Evolutionary conservation across 2,329 filamentous ascomycete species (phyloP), one percentile per base, ranked within the genome.

Genomic region (Ascochyta rabiei): DNA sequence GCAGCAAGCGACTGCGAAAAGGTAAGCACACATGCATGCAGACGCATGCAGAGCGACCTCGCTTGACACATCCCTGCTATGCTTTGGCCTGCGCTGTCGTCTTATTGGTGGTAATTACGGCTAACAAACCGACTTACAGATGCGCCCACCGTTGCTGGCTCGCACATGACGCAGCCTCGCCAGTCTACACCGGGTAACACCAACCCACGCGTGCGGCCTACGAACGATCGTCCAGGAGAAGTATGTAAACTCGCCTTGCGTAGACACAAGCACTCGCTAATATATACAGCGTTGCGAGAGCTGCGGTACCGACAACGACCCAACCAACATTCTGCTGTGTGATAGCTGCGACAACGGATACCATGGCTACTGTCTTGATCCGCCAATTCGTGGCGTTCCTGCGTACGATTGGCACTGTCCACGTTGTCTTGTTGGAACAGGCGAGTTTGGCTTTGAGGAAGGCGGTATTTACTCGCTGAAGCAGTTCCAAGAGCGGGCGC

Each of bases 381-480:
- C 93, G 30, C 91, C 90, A 2, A 79, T 96, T 38, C 89, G 88
- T 64, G 80, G 83, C 8, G 86, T 89, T 60, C 91, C 92, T 0
- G 89, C 95, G 21, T 83, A 87, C 48, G 95, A 98, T 69, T 99
- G 95, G 95, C 93, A 98, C 72, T 99, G 95, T 64, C 89, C 95
- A 0, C 86, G 92, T 68, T 99, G 95, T 72, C 84, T 99, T 23
- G 95, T 99, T 21, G 95, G 95, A 41, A 96, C 96, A 52, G 93
- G 93, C 34, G 92, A 98, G 62, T 99, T 96, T 68, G 95, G 95
- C 0, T 99, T 99, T 59, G 93, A 98, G 71, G 95, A 99, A 74
- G 95, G 95, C 21, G 93, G 93, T 4, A 84, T 97, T 19, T 99
- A 99, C 76, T 99, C 95, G 0, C 81, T 99, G 23, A 92, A 90